A percentile compares a stretch with the other conserved stretches of the same genome.
Evolutionary conservation across 805 yeast genomes (phyloP).

Genomic region (Kazachstania martiniae): DNA sequence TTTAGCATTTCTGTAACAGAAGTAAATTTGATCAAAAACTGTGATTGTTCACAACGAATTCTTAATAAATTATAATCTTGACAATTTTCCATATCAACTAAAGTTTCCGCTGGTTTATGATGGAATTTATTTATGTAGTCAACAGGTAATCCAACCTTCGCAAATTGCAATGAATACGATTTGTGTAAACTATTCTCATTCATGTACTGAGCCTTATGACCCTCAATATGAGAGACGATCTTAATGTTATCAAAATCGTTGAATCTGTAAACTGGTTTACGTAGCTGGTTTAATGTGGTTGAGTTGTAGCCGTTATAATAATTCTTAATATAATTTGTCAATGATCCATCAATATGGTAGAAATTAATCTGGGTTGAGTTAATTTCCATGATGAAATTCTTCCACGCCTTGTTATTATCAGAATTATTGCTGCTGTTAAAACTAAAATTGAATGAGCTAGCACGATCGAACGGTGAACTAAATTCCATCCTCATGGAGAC

Average conservation of each 20-base stretch:
- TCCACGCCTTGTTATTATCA: slow-evolving; percentile 83
- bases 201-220: slow-evolving; percentile 17
- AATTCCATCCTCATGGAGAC: slow-evolving; percentile 63
- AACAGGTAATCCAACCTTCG: slow-evolving; percentile 70
- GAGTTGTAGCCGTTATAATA: slow-evolving; percentile 18
- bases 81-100: slow-evolving; percentile 21
- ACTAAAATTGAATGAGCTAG: background rate
- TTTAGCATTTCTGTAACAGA: slow-evolving; percentile 56
- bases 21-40: slow-evolving; percentile 56
- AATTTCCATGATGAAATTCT: slow-evolving; percentile 52
- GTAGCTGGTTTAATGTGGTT: slow-evolving; percentile 1
- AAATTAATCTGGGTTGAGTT: slow-evolving; percentile 81
- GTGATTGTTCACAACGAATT: slow-evolving; percentile 72
- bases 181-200: slow-evolving; percentile 33
- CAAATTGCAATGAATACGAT: slow-evolving; percentile 74
- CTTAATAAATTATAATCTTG: slow-evolving; percentile 49
- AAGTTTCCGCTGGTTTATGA: too few relatives aligned
- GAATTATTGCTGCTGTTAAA: too few relatives aligned
- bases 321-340: slow-evolving; percentile 22
- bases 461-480: slow-evolving; percentile 11
- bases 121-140: slow-evolving; percentile 35
- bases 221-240: slow-evolving; percentile 11
- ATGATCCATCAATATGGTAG: slow-evolving; percentile 34
- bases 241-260: slow-evolving; percentile 14
- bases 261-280: slow-evolving; percentile 15